Percentiles rank a stretch among this genome's conserved stretches.
Conservation (phyloP, 768 basidiomycete species). For the Suillus discolor region DNA sequence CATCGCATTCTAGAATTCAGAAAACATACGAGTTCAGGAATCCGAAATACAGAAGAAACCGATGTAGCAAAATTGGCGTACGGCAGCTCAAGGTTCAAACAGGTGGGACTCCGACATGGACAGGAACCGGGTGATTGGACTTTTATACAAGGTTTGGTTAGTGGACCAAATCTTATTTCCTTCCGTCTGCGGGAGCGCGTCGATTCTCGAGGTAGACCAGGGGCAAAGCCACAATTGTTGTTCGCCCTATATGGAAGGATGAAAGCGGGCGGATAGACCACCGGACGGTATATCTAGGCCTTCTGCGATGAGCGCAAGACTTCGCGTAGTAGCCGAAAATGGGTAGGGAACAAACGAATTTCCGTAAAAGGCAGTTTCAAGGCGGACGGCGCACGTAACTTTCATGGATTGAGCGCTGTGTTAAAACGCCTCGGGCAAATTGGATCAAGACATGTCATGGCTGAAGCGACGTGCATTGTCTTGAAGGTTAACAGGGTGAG, state of each 20-base stretch:
- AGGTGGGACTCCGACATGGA: slow-evolving; percentile 22
- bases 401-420: slow-evolving; percentile 16
- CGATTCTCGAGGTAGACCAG: slow-evolving; percentile 18
- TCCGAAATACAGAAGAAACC: slow-evolving; percentile 23
- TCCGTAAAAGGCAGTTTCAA: slow-evolving; percentile 39
- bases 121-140: slow-evolving; percentile 32
- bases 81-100: slow-evolving; percentile 40
- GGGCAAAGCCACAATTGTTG: slow-evolving; percentile 32
- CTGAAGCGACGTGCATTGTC: slow-evolving; percentile 13
- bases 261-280: slow-evolving; percentile 30
- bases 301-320: slow-evolving; percentile 35
- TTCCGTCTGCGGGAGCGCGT: slow-evolving; percentile 25
- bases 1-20: slow-evolving; percentile 35
- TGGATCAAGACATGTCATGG: slow-evolving; percentile 25
- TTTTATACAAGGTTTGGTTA: slow-evolving; percentile 40
- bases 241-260: slow-evolving; percentile 33
- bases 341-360: slow-evolving; percentile 39
- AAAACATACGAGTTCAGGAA: slow-evolving; percentile 31
- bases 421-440: slow-evolving; percentile 31
- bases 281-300: slow-evolving; percentile 32
- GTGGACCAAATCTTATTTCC: slow-evolving; percentile 32
- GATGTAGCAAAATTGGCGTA: slow-evolving; percentile 37
- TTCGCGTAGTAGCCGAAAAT: slow-evolving; percentile 33
- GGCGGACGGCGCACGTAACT: slow-evolving; percentile 37
- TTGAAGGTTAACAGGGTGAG: slow-evolving; percentile 24